Base-by-base conservation (phyloP, 2,329 filamentous ascomycete species). In the Cordyceps javanica region DNA sequence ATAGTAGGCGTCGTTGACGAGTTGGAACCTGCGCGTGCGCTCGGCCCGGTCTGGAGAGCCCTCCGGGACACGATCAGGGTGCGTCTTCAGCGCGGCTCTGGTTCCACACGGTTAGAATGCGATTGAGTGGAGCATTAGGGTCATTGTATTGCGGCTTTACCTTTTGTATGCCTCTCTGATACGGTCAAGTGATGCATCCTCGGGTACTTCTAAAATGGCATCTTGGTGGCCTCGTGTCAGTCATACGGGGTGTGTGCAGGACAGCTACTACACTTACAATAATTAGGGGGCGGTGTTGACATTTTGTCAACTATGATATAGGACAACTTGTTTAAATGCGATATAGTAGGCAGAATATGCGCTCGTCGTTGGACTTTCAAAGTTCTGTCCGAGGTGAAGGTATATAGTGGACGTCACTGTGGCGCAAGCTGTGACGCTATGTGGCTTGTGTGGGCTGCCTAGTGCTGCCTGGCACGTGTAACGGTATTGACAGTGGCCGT, bases 1-100 rank as follows among this genome's bases (percentile, higher is more conserved):
- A 72, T 90, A 96, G 78, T 96, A 96, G 61, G 91, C 91, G 68
- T 96, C 91, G 75, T 95, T 96, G 67, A 96, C 89, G 63, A 89
- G 83, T 72, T 96, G 91, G 77, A 96, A 96, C 69, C 87, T 87
- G 68, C 89, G 89, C 6, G 94, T 99, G 67, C 92, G 89, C 13
- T 82, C 73, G 23, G 84, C 73, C 62, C 93, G 90, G 65, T 97
- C 91, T 38, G 92, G 90, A 5, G 91, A 93, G 73, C 91, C 85
- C 63, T 82, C 76, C 28, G 91, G 81, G 41, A 99, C 91, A 60
- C 94, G 89, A 71, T 99, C 94, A 2, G 93, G 93, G 71, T 97
- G 93, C 62, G 90, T 91, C 74, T 94, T 96, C 46, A 97, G 79
- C 5, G 93, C 93, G 66, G 90, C 89, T 69, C 89, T 91, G 67